Evolutionary conservation across 495 filamentous ascomycete genomes (phyloP), one percentile per base, ranked within the genome.

Genomic region (Cudoniella acicularis): DNA sequence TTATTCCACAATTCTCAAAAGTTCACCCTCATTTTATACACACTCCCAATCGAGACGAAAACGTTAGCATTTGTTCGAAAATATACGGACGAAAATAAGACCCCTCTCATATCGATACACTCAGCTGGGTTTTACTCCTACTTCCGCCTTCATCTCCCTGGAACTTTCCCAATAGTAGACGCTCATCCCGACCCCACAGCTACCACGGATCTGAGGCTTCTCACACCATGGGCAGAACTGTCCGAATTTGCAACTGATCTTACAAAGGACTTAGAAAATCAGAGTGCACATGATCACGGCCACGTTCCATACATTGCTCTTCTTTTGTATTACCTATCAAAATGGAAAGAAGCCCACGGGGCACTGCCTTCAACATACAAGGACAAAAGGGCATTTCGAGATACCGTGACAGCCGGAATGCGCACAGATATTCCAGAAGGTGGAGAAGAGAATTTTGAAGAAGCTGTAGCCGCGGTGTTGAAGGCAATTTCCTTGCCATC

Each of bases 381-480:
- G 59, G 91, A 99, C 56, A 99, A 98, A 72, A 86, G 77, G 3
- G 89, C 84, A 49, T 96, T 98, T 70, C 78, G 86, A 43, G 79
- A 83, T 11, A 69, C 90, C 11, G 84, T 97, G 0, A 73, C 79
- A 53, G 74, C 75, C 6, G 82, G 83, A 11, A 82, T 87, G 56
- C 81, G 94, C 64, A 89, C 77, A 42, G 74, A 86, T 64, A 93
- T 84, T 62, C 70, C 91, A 26, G 92, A 96, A 74, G 92, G 91
- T 30, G 89, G 88, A 60, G 94, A 98, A 70, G 94, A 98, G 77
- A 99, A 99, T 70, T 99, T 88, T 69, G 92, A 97, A 41, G 94
- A 99, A 72, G 94, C 94, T 16, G 85, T 83, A 22, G 86, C 82
- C 10, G 92, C 92, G 2, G 92, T 98, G 1, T 70, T 97, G 57